Evolutionary conservation across 2,329 filamentous ascomycete genomes (phyloP).

Genomic region (Epichloe glyceriae): DNA sequence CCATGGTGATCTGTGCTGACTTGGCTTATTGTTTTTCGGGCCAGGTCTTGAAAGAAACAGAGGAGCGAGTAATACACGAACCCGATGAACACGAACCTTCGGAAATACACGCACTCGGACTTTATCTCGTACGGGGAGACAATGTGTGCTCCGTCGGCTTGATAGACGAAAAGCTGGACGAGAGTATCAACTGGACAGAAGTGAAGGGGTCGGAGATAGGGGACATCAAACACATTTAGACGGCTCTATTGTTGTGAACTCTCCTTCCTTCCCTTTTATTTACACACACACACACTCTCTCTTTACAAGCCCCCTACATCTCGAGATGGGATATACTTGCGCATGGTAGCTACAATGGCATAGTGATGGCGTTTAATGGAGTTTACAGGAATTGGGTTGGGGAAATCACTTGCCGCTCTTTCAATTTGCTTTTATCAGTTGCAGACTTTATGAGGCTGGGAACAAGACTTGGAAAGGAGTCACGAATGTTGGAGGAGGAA

Average conservation of each 20-base stretch:
- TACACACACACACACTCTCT: no score
- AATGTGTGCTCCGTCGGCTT: conserved; percentile 85
- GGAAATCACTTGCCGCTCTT: not conserved
- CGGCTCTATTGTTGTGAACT: not conserved
- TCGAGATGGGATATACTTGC: not conserved
- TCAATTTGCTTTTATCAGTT: not conserved
- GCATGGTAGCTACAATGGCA: conserved; percentile 4
- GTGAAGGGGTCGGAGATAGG: conserved; percentile 78
- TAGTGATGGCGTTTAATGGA: conserved; percentile 8
- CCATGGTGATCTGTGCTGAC: no score
- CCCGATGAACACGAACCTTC: conserved; percentile 73
- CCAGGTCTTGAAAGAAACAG: conserved; percentile 65
- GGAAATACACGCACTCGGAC: conserved; percentile 66
- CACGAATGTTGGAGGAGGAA: no score
- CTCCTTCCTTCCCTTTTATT: not conserved
- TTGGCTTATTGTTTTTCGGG: not conserved
- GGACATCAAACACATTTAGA: conserved; percentile 61
- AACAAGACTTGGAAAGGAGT: not conserved
- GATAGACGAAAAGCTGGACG: conserved; percentile 80
- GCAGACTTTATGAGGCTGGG: not conserved
- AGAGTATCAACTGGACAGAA: conserved; percentile 82
- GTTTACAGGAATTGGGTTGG: not conserved
- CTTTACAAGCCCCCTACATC: not conserved
- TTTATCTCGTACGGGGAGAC: conserved; percentile 88
- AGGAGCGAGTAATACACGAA: conserved; percentile 82